Base-by-base conservation (phyloP, 2,329 filamentous ascomycete species). In the Mycosphaerella sp. region DNA sequence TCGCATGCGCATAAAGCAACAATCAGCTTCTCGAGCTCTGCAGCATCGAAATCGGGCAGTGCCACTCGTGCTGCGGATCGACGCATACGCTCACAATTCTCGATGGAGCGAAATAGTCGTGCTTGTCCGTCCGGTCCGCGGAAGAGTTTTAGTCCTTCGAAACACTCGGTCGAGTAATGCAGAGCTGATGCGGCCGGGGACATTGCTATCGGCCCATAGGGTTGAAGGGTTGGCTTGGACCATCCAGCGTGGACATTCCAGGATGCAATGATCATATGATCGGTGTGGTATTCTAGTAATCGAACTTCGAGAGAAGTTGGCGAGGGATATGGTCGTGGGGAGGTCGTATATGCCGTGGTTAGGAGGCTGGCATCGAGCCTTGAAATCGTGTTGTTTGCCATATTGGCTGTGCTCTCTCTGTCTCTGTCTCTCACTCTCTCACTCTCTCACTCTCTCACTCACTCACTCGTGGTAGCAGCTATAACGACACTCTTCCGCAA, bases 141-240 rank as follows among this genome's bases (percentile, higher is more conserved):
- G 67, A 81, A 81, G 45, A 81, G 81, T 73, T 95, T 95, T 76
- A 84, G 78, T 14, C 89, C 89, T 73, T 95, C 89, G 73, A 95
- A 95, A 71, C 89, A 95, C 73, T 91, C 85, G 45, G 88, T 93
- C 14, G 88, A 89, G 72, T 93, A 95, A 77, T 95, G 89, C 57
- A 95, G 78, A 57, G 83, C 83, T 2, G 84, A 87, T 7, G 89
- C 87, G 4, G 87, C 90, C 36, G 89, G 89, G 74, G 88, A 84
- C 62, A 95, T 80, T 56, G 79, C 79, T 52, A 95, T 75, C 11
- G 87, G 85, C 0, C 86, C 86, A 70, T 88, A 92, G 29, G 88
- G 86, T 68, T 82, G 80, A 55, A 93, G 79, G 62, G 84, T 78
- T 2, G 89, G 89, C 2, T 79, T 76, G 39, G 78, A 76, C 89